These are phyloP conservation scores for Bullera alba DNA, from an alignment of 768 basidiomycete species.

Conservation along the genomic window DNA sequence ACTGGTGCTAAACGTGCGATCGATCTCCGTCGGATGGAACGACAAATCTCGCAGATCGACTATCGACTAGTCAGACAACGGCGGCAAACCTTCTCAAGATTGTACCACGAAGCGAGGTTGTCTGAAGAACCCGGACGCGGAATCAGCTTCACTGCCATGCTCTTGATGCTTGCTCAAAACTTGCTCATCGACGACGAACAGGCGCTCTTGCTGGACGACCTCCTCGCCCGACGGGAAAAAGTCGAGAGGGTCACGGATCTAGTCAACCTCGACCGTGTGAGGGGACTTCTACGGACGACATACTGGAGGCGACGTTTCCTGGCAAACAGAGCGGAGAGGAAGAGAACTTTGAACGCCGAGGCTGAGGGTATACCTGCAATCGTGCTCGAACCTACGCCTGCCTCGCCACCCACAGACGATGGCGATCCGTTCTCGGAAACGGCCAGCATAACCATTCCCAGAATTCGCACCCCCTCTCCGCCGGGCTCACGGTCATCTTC, in stretches of 20 bases:
- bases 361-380: constrained; percentile 34
- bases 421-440: constrained; percentile 16
- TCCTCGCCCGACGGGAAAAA: constrained; percentile 65
- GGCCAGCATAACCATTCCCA: background rate
- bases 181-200: constrained; percentile 83
- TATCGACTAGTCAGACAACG: constrained; percentile 58
- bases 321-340: constrained; percentile 14
- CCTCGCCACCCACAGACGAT: constrained; percentile 21
- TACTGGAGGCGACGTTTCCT: constrained; percentile 65
- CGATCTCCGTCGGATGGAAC: constrained; percentile 60
- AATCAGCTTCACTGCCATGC: constrained; percentile 85
- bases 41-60: constrained; percentile 61
- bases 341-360: constrained; percentile 20
- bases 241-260: constrained; percentile 74
- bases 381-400: constrained; percentile 33
- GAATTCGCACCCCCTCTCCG: constrained; percentile 5
- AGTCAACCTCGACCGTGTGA: constrained; percentile 76
- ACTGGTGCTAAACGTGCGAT: constrained; percentile 46
- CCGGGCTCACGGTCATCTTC: constrained; percentile 1
- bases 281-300: constrained; percentile 70
- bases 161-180: constrained; percentile 79
- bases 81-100: constrained; percentile 61
- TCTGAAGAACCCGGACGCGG: constrained; percentile 65
- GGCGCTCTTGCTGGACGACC: constrained; percentile 79
- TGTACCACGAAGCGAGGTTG: constrained; percentile 81